Base-by-base conservation (phyloP, 352 stramenopile species). In the Elongisporangium undulatum region DNA sequence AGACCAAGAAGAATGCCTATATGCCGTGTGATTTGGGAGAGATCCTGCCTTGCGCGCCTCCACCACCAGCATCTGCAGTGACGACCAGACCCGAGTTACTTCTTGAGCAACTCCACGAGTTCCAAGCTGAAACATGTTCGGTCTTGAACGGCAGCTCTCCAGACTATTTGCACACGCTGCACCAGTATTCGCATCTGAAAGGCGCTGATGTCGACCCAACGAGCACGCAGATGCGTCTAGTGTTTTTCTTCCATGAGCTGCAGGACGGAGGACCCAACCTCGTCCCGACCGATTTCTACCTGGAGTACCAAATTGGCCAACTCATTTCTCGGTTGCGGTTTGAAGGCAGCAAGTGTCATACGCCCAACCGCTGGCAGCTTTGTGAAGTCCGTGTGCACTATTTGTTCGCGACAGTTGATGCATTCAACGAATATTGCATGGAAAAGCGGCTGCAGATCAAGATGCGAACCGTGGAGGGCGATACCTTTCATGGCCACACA, bases 161-260 rank as follows among this genome's bases (percentile, higher is more conserved):
- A 2, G 34, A 45, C 34, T 45, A 45, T 45, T 17, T 45, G 10
- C 34, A 45, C 34, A 45, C 34, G 34, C 34, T 45, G 34, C 34
- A 45, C 4, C 34, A 64, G 23, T 64, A 59, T 59, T 24, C 22
- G 23, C 57, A n/a, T 26, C 19, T 26, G 22, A 17, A 51, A 48
- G 82, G 77, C 15, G 49, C 55, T 9, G 81, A 90, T 19, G 68
- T 94, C 7, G 85, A 94, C n/a, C 85, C 82, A n/a, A 92, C 74
- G 12, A 79, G 71, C 38, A 63, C 77, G 0, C 79, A 92, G 39
- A 62, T 94, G 34, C 79, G 82, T 1, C 52, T 94, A 15, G 71
- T 85, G 24, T 84, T 94, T 51, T 90, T 94, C 67, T 94, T 94
- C 55, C 82, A 94, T 52, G 85, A 94, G 55, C 62, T 94, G 2